Base-by-base conservation (phyloP, 2,329 filamentous ascomycete species). In the Nigrospora osmanthi region DNA sequence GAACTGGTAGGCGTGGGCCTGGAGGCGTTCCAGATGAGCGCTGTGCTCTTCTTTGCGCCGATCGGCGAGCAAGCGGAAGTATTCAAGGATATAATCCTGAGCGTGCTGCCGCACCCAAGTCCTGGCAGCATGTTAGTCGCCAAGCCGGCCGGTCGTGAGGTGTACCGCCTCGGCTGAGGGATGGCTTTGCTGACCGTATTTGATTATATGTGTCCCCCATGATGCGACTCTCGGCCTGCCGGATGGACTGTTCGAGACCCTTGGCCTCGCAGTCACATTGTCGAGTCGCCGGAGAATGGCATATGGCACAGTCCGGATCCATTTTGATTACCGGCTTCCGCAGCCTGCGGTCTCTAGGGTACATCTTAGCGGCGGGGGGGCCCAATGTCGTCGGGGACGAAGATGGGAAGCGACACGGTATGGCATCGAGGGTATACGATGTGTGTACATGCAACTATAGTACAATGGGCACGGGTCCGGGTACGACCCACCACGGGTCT, bases 301-400 rank as follows among this genome's bases (percentile, higher is more conserved):
- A 85, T 58, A 85, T 80, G 43, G 81, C 81, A 63, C 81, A 85
- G 64, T 84, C 78, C 37, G 81, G 81, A 56, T 85, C 81, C 78
- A 84, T 83, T 63, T 72, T 81, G 62, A 76, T 72, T 60, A 75
- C 55, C 49, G 67, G 60, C 63, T 74, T 76, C 56, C 68, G 66
- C 55, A 59, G 54, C 54, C 67, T 64, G 50, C 13, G 13, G 12
- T 38, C 42, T 35, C 42, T 44, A 58, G 62, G 52, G 68, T 71
- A 71, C 73, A 78, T 78, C 61, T 73, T 71, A 72, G 70, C 65
- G 55, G 54, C 52, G 51, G 52, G 52, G 55, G 55, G 56, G 54
- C 57, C 23, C 55, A 49, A 46, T 47, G 51, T 30, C 52, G 57
- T 55, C 50, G 51, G 54, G 50, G 55, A 54, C 54, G 50, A 57